phyloP scores from a whole-genome alignment of 345 rosid genomes.

The Firmiana major region DNA sequence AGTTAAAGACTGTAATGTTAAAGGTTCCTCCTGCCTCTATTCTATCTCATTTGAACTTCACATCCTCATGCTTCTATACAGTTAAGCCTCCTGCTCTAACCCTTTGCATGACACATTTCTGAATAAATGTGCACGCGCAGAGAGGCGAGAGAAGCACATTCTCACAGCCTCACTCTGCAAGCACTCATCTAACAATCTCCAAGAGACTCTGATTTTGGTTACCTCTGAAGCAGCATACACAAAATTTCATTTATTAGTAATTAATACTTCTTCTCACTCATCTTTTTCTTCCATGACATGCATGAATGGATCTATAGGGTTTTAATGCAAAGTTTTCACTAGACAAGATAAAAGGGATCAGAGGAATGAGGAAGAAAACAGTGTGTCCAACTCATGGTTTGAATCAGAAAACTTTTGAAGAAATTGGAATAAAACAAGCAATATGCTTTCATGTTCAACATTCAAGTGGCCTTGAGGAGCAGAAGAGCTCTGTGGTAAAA shows the following conservation, averaged over 20 bases:
- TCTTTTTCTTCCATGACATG: background rate
- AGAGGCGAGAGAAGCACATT: background rate
- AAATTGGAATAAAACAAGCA: background rate
- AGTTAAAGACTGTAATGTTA: background rate
- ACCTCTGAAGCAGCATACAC: background rate
- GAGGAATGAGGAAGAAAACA: background rate
- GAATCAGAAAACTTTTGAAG: background rate
- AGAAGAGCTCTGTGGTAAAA: background rate
- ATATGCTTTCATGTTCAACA: background rate
- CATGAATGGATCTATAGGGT: background rate
- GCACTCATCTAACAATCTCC: background rate
- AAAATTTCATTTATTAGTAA: background rate
- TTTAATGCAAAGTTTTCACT: background rate
- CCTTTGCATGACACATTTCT: no score
- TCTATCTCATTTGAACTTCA: no score
- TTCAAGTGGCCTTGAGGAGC: background rate
- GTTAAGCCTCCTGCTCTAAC: background rate
- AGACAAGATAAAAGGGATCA: background rate
- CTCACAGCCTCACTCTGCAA: background rate
- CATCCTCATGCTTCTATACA: no score
- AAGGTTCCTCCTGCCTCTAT: background rate
- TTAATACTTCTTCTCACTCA: background rate
- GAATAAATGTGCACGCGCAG: background rate
- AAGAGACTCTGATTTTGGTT: background rate
- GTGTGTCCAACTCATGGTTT: background rate